Evolutionary conservation across 257 asterid genomes (phyloP).

Genomic region (Solanum microdontum): DNA sequence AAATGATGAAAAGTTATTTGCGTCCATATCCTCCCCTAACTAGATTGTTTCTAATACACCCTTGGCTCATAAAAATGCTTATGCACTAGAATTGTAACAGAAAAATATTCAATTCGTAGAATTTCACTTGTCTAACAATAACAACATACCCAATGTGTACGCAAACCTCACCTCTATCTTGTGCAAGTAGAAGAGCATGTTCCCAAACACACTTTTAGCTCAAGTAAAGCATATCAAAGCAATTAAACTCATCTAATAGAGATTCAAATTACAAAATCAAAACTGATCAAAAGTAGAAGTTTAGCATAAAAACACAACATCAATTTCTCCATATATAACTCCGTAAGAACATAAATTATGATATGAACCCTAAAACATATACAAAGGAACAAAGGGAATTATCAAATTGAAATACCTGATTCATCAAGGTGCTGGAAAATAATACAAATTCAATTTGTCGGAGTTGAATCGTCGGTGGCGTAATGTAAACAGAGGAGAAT

Average conservation of each 20-base stretch:
- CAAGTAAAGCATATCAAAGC: neutral
- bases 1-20: no score
- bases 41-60: no score
- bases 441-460: conserved; percentile 57
- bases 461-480: conserved; percentile 27
- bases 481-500: no score
- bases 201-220: neutral
- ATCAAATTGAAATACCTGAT: neutral
- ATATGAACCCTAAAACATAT: neutral
- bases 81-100: no score
- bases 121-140: no score
- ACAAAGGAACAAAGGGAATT: no score
- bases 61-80: no score
- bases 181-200: neutral
- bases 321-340: neutral
- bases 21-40: no score
- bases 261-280: neutral
- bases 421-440: conserved; percentile 32
- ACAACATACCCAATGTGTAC: no score
- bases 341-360: neutral
- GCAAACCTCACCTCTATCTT: no score
- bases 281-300: neutral
- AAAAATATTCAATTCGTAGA: no score
- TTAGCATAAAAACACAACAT: no score
- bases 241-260: neutral